phyloP scores from a whole-genome alignment of 2,329 filamentous ascomycete genomes.

The Pleoardoris graminearum region DNA sequence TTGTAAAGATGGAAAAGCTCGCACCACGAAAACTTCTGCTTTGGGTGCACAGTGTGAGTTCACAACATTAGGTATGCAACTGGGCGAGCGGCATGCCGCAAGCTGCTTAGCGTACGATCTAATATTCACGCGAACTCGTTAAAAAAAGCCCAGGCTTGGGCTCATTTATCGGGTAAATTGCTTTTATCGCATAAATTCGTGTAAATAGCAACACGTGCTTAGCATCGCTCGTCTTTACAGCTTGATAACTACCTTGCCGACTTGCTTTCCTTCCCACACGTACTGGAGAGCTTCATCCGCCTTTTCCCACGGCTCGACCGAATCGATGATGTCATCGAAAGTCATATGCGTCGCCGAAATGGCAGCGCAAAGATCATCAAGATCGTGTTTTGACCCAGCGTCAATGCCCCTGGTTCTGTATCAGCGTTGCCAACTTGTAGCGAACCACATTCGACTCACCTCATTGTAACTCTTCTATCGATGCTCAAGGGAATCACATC shows the following conservation, averaged over 20 bases:
- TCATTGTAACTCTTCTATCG: slow-evolving; percentile 11
- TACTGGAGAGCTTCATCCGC: slow-evolving; percentile 40
- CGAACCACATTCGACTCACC: slow-evolving; percentile 8
- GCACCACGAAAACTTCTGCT: background rate
- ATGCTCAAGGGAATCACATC: slow-evolving; percentile 5
- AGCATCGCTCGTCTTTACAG: background rate
- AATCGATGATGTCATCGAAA: slow-evolving; percentile 35
- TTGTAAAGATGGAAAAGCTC: background rate
- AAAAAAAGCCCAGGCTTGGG: background rate
- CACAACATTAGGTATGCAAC: slow-evolving; percentile 2
- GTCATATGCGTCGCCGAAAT: slow-evolving; percentile 37
- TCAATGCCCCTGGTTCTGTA: slow-evolving; percentile 55
- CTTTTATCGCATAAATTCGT: background rate
- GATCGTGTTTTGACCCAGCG: slow-evolving; percentile 61
- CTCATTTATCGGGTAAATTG: background rate
- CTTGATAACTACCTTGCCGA: slow-evolving; percentile 24
- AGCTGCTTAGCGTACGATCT: background rate
- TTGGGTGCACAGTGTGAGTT: too few relatives aligned
- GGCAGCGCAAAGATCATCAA: slow-evolving; percentile 39
- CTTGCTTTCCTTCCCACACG: slow-evolving; percentile 38
- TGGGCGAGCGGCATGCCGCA: background rate
- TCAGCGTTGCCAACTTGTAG: background rate
- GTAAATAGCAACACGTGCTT: background rate
- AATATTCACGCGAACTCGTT: background rate
- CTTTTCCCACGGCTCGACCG: slow-evolving; percentile 37